Percentiles rank a stretch among this genome's conserved stretches.
Evolutionary conservation across 139 green algal species (phyloP).

Genomic region (Eudorina sp.): DNA sequence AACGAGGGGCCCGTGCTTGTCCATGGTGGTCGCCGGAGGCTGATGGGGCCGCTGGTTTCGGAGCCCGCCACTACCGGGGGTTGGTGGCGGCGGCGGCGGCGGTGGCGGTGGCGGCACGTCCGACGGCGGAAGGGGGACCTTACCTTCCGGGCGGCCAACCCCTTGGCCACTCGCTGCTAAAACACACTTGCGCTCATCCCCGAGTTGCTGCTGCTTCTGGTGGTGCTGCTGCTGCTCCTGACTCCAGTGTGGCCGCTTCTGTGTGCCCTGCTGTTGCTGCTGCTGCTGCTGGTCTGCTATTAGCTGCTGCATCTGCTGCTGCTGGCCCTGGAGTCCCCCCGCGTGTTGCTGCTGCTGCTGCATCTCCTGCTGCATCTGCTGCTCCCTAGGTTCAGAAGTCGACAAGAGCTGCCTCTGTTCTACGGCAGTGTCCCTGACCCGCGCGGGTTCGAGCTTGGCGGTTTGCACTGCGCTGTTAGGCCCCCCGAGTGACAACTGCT

Average conservation of each 20-base stretch:
- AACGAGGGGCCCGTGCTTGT: too few species aligned
- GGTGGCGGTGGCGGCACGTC: too few species aligned
- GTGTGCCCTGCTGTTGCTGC: background rate
- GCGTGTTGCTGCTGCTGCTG: background rate
- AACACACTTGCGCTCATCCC: too few species aligned
- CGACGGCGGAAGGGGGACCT: too few species aligned
- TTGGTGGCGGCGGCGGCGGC: background rate
- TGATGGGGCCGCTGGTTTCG: background rate
- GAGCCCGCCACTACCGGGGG: background rate
- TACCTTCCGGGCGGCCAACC: too few species aligned
- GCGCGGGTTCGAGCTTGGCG: too few species aligned
- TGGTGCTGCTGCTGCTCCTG: constrained; percentile 1
- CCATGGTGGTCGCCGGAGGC: too few species aligned
- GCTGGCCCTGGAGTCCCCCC: background rate
- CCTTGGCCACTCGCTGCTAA: too few species aligned
- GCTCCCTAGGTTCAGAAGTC: background rate
- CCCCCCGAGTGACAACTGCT: too few species aligned
- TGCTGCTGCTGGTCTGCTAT: background rate
- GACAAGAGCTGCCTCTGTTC: too few species aligned
- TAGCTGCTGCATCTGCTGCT: background rate
- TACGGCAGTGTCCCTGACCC: background rate
- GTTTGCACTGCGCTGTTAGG: too few species aligned
- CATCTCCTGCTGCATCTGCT: background rate
- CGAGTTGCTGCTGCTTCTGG: background rate
- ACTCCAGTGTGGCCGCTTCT: background rate